Evolutionary conservation across 2,329 filamentous ascomycete species (phyloP).

Genomic region (Sporothrix protearum): DNA sequence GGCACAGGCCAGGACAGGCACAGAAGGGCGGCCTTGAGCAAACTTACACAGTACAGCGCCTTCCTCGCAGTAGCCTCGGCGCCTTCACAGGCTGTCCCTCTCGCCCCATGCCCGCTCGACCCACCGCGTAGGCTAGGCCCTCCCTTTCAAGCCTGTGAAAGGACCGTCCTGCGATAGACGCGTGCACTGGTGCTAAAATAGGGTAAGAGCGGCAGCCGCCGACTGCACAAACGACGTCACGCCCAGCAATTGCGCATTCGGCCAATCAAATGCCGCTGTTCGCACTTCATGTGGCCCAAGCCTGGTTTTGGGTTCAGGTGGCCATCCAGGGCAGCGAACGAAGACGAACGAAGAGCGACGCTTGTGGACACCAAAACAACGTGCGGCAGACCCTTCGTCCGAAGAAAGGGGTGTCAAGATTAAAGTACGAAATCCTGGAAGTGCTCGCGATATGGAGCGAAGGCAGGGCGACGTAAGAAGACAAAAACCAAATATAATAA

Average conservation of each 20-base stretch:
- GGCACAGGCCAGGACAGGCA: not conserved
- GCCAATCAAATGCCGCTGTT: conserved; percentile 20
- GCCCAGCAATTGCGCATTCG: not conserved
- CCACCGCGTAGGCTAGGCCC: conserved; percentile 4
- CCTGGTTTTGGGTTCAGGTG: conserved; percentile 24
- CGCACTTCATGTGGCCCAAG: conserved; percentile 11
- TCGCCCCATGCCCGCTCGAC: not conserved
- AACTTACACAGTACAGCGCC: not conserved
- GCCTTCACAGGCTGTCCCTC: not conserved
- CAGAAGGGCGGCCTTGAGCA: not conserved
- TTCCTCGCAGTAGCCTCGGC: not conserved
- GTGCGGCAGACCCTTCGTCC: not conserved
- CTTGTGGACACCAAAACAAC: not conserved
- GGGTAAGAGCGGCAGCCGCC: conserved; percentile 28
- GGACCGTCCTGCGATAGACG: not conserved
- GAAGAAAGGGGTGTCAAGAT: not conserved
- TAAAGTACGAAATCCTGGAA: not conserved
- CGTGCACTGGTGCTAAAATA: conserved; percentile 17
- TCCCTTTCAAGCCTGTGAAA: not conserved
- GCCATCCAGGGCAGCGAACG: conserved; percentile 19
- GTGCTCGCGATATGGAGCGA: not conserved
- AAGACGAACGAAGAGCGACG: not conserved
- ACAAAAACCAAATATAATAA: not conserved
- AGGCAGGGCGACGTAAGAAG: not conserved
- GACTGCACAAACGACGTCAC: conserved; percentile 30